These are phyloP conservation scores for Microcyclospora tardicrescens DNA, from an alignment of 2,329 filamentous ascomycete species.

Conservation along the genomic window DNA sequence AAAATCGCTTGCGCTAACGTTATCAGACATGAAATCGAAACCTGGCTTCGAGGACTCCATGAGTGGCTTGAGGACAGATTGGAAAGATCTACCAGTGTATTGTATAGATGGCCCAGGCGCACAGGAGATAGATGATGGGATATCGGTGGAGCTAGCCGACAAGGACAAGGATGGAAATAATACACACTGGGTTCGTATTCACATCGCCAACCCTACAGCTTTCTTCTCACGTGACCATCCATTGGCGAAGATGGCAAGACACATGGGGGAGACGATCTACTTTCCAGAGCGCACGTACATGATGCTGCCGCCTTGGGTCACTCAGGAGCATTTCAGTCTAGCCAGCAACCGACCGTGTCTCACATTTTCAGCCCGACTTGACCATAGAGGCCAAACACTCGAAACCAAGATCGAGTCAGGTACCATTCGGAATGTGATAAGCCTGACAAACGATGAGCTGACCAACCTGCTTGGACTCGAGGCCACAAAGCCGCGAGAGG, in stretches of 20 bases:
- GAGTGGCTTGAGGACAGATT: conserved; percentile 45
- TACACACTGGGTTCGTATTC: conserved; percentile 66
- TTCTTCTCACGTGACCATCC: conserved; percentile 47
- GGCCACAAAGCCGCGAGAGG: background rate
- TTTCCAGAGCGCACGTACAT: conserved; percentile 44
- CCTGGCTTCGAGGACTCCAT: conserved; percentile 40
- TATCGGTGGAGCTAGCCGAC: conserved; percentile 49
- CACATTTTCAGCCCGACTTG: conserved; percentile 47
- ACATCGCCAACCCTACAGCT: conserved; percentile 67
- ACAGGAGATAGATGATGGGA: conserved; percentile 63
- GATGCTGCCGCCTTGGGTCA: conserved; percentile 41
- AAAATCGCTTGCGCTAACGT: conserved; percentile 26
- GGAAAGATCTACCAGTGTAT: conserved; percentile 48
- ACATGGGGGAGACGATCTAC: conserved; percentile 43
- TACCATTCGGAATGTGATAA: conserved; percentile 41
- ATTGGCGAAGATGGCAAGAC: conserved; percentile 48
- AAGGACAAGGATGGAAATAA: conserved; percentile 16
- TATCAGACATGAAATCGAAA: conserved; percentile 16
- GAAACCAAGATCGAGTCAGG: conserved; percentile 43
- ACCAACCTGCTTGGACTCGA: conserved; percentile 7
- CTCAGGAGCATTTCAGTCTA: conserved; percentile 42
- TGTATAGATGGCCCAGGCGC: conserved; percentile 59
- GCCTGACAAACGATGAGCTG: conserved; percentile 35
- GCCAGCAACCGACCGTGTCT: conserved; percentile 40
- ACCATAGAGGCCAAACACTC: conserved; percentile 38